Evolutionary conservation across 768 basidiomycete genomes (phyloP), one percentile per base, ranked within the genome.

Genomic region (Mycena filopes): DNA sequence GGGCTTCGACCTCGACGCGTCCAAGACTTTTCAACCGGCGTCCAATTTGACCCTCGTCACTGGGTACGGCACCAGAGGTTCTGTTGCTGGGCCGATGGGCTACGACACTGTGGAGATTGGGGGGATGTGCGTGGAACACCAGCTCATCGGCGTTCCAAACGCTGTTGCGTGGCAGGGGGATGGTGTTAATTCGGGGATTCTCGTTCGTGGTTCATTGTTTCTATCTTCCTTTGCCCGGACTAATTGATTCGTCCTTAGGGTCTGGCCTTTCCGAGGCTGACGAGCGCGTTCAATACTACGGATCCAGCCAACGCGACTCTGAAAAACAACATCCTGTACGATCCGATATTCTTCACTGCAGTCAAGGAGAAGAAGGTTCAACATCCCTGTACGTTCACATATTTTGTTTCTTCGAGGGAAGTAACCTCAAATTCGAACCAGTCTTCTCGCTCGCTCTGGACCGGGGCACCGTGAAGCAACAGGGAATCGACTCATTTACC

Each of bases 381-480:
- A 13, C 18, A 62, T 25, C 67, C 70, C 20, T 58, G 71, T 72
- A 50, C 45, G 65, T 55, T 13, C 20, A 33, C 11, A 36, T n/a
- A n/a, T n/a, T 28, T 56, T 29, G 13, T 54, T 26, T 40, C 26
- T 60, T 15, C 25, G 36, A 40, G 25, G 21, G 28, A 38, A 47
- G 42, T 51, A 6, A 62, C 38, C 28, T 12, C 25, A 33, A 40
- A 20, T 47, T 23, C 33, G 40, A 4, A 13, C 12, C 46, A 71
- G 72, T 55, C 60, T 71, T 73, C 51, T 73, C 72, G 23, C 47
- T 73, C 20, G 61, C 72, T 6, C 57, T 73, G 12, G 53, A 73
- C 49, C 68, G 70, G 8, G 65, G 63, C 28, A 54, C 67, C 3
- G 40, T 58, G 38, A 46, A 59, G 11, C 63, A 56, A 26, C 50